phyloP scores from a whole-genome alignment of 2,329 filamentous ascomycete genomes.

The Trichoderma asperellum region DNA sequence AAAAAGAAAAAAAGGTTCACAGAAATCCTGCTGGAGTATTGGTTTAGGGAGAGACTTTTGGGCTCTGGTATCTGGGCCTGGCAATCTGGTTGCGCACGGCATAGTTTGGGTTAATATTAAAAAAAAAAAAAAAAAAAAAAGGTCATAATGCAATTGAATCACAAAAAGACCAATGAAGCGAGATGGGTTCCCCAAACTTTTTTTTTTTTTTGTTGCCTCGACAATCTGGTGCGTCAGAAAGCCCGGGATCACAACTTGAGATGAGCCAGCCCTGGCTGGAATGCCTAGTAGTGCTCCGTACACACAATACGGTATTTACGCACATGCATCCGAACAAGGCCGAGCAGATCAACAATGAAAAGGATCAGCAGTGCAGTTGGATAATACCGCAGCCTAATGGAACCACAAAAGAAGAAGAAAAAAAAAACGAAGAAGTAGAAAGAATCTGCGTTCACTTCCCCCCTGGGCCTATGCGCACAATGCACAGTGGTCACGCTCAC shows the following conservation, averaged over 20 bases:
- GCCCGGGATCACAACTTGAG: background rate
- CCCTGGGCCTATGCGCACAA: background rate
- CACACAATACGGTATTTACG: background rate
- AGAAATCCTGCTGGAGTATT: background rate
- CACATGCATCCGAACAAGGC: background rate
- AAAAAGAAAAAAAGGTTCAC: background rate
- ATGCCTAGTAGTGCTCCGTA: background rate
- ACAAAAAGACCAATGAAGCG: background rate
- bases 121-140: background rate
- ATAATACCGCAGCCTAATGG: background rate
- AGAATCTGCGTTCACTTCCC: background rate
- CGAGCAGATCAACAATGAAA: background rate
- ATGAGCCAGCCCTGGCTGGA: background rate
- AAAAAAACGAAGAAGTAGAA: background rate
- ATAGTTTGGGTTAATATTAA: background rate
- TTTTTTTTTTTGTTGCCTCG: background rate
- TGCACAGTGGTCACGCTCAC: background rate
- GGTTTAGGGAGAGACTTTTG: background rate
- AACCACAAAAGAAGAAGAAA: background rate
- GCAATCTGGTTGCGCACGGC: background rate
- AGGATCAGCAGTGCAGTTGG: background rate
- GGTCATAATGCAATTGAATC: background rate
- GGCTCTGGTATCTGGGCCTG: background rate
- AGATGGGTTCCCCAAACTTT: conserved; percentile 6
- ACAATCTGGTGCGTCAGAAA: conserved; percentile 4